A percentile compares a stretch with the other conserved stretches of the same genome.
Conservation (phyloP, 2,329 filamentous ascomycete species). For the Calonectria crousiana region DNA sequence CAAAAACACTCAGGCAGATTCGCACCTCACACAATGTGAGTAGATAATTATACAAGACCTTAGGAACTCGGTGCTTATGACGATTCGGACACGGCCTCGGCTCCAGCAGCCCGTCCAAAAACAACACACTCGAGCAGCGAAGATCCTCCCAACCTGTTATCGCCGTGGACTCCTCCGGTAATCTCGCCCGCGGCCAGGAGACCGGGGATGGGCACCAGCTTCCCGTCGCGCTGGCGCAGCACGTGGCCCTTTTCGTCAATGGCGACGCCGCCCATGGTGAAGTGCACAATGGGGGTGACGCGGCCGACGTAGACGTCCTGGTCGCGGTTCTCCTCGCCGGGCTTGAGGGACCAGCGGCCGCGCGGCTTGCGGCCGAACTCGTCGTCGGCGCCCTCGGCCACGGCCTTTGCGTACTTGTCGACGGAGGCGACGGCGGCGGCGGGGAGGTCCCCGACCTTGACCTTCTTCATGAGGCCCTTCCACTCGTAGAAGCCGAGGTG, state of each 20-base stretch:
- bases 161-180: constrained; percentile 73
- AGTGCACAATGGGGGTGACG: constrained; percentile 74
- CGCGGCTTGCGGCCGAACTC: constrained; percentile 63
- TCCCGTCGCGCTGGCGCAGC: constrained; percentile 51
- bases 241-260: constrained; percentile 68
- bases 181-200: constrained; percentile 75
- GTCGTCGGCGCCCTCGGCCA: constrained; percentile 54
- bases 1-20: constrained; percentile 7
- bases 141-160: constrained; percentile 71
- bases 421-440: constrained; percentile 56
- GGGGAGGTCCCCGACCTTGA: constrained; percentile 63
- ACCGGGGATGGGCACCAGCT: constrained; percentile 61
- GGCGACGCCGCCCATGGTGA: constrained; percentile 74
- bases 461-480: constrained; percentile 71
- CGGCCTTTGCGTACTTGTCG: constrained; percentile 61
- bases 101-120: constrained; percentile 70
- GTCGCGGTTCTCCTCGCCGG: constrained; percentile 58
- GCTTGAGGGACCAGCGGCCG: constrained; percentile 65
- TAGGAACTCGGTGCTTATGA: neutral
- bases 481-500: constrained; percentile 74
- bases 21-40: constrained; percentile 40
- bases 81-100: constrained; percentile 29
- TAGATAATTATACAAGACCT: constrained; percentile 13
- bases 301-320: constrained; percentile 68
- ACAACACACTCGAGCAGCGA: constrained; percentile 74